phyloP scores from a whole-genome alignment of 1,139 yeast genomes.

The Suhomyces ambrosiae region DNA sequence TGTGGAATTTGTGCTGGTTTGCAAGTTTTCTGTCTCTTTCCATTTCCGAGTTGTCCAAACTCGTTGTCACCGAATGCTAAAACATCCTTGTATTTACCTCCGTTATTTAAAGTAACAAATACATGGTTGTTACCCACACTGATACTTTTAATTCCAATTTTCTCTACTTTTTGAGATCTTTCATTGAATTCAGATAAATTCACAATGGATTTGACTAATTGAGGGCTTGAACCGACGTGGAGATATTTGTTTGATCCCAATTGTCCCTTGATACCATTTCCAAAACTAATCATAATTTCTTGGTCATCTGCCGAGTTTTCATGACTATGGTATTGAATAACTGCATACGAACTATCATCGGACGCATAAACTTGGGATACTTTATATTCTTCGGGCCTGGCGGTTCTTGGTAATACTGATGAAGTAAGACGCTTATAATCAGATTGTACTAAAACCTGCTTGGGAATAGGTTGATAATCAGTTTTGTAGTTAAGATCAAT shows the following conservation, averaged over 20 bases:
- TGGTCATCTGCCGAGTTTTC: conserved; percentile 20
- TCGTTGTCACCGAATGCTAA: conserved; percentile 84
- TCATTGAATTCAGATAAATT: conserved; percentile 49
- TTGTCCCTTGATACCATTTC: conserved; percentile 87
- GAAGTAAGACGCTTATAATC: conserved; percentile 23
- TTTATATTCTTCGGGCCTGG: conserved; percentile 11
- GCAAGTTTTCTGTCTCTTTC: conserved; percentile 61
- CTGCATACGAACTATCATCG: conserved; percentile 65
- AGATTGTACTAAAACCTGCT: conserved; percentile 39
- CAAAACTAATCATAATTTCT: conserved; percentile 60
- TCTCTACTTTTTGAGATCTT: conserved; percentile 28
- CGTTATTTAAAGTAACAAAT: conserved; percentile 58
- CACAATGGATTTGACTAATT: conserved; percentile 54
- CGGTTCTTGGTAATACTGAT: conserved; percentile 3
- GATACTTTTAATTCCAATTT: conserved; percentile 54
- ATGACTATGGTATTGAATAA: conserved; percentile 32
- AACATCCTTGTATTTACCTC: conserved; percentile 53
- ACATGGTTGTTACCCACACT: conserved; percentile 68
- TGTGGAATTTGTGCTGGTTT: conserved; percentile 59
- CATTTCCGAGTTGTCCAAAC: conserved; percentile 82
- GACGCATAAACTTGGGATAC: conserved; percentile 64
- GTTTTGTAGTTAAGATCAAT: conserved; percentile 64
- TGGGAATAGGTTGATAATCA: conserved; percentile 72
- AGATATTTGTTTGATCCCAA: conserved; percentile 75
- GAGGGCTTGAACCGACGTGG: conserved; percentile 74